Evolutionary conservation across 345 rosid genomes (phyloP), one percentile per base, ranked within the genome.

Genomic region (Erucastrum elatum): DNA sequence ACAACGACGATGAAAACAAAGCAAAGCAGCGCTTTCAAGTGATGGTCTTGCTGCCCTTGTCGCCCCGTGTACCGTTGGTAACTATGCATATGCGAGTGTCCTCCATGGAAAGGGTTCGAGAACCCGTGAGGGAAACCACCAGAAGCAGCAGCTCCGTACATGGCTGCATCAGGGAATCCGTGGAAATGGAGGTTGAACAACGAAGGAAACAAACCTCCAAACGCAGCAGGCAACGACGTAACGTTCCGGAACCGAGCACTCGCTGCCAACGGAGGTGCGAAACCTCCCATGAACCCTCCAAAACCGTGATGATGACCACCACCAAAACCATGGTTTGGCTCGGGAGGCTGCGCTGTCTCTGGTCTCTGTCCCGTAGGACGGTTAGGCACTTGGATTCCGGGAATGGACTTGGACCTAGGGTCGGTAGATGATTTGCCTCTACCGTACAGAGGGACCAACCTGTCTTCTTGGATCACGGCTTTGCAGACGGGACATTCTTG

Each of bases 351-450:
- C 56, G 98, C 98, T 2, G 99, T 96, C 75, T 93, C 96, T 6
- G 99, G 99, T 70, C 98, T 91, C 88, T 91, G 99, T 37, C 99
- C 99, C 4, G 96, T 70, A 0, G 99, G 99, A 68, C 97, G 99
- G 75, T 87, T 87, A 0, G 99, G 99, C 64, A 96, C 93, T 58
- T 88, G 77, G 49, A 93, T 80, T 16, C 92, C 95, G 0, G 98
- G 99, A 30, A 89, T 73, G 10, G 97, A 90, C 82, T 85, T 96
- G 8, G 98, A 89, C 30, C 99, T 83, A 10, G 99, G 99, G 68
- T 96, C 98, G 7, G 90, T 29, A 0, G 97, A 86, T 0, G 94
- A 80, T 70, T 96, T 96, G 1, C 99, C 99, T 75, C 99, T 84
- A 77, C 99, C 99, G 81, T 96, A 96, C 26, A 96, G 79, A 15